Evolutionary conservation across 1,284 basidiomycete genomes (phyloP).

Genomic region (Sporisorium reilianum): DNA sequence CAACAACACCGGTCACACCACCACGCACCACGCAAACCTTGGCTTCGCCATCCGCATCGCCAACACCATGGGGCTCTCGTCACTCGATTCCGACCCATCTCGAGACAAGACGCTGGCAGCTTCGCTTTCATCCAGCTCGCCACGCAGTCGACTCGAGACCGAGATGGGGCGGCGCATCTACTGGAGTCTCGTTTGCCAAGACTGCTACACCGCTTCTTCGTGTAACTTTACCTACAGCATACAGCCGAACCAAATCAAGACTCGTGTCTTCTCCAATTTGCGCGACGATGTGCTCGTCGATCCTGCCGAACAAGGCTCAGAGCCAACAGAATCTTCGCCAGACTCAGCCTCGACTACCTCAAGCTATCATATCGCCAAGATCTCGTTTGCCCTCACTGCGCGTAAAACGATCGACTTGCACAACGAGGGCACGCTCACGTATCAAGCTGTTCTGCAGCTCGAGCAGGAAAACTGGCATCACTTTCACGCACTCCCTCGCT

Average conservation of each 20-base stretch:
- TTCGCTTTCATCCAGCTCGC: not conserved
- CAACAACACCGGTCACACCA: conserved; percentile 6
- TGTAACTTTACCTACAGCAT: conserved; percentile 10
- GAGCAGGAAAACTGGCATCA: conserved; percentile 6
- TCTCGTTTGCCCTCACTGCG: conserved; percentile 4
- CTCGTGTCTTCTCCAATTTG: conserved; percentile 3
- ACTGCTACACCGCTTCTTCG: conserved; percentile 8
- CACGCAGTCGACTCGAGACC: not conserved
- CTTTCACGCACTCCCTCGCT: conserved; percentile 1
- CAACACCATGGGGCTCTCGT: conserved; percentile 6
- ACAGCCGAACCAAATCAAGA: conserved; percentile 6
- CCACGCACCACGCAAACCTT: conserved; percentile 6
- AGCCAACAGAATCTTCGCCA: not conserved
- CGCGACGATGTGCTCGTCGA: conserved; percentile 6
- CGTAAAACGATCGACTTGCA: conserved; percentile 4
- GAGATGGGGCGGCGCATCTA: conserved; percentile 6
- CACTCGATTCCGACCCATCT: not conserved
- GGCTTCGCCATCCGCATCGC: conserved; percentile 7
- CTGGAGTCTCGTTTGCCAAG: conserved; percentile 4
- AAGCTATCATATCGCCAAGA: conserved; percentile 10
- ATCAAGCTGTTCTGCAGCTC: conserved; percentile 1
- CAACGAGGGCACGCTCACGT: conserved; percentile 7
- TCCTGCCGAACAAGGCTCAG: not conserved
- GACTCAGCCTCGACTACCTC: conserved; percentile 1
- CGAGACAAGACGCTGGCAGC: not conserved